A percentile compares a stretch with the other conserved stretches of the same genome.
These are phyloP conservation scores for Aquilaria sinensis DNA, from an alignment of 345 rosid genomes.

Conservation along the genomic window DNA sequence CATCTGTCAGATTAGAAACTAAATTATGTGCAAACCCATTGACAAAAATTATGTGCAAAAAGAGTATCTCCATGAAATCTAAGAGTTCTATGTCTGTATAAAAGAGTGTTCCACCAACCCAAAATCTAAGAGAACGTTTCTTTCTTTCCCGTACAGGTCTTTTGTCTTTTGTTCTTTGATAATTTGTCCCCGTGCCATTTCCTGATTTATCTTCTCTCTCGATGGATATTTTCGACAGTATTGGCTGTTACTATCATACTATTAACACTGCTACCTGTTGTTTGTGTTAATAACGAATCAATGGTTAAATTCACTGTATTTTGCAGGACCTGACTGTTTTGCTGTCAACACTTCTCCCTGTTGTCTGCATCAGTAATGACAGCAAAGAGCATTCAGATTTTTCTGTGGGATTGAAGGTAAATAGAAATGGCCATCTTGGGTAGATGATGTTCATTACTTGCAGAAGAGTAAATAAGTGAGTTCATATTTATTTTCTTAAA, in stretches of 20 bases:
- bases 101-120: too few species aligned
- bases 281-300: background rate
- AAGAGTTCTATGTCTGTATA: too few species aligned
- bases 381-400: constrained; percentile 52
- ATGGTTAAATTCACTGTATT: background rate
- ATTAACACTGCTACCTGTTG: background rate
- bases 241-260: background rate
- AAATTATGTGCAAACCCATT: too few species aligned
- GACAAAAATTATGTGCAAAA: too few species aligned
- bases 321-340: constrained; percentile 78
- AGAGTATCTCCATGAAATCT: too few species aligned
- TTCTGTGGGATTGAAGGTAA: constrained; percentile 81
- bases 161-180: too few species aligned
- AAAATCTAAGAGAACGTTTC: too few species aligned
- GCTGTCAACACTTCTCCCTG: constrained; percentile 85
- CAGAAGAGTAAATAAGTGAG: background rate
- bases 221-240: background rate
- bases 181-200: too few species aligned
- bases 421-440: constrained; percentile 6
- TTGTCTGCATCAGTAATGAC: constrained; percentile 58
- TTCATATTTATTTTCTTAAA: constrained; percentile 8
- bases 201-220: background rate
- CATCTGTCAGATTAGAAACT: too few species aligned
- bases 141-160: too few species aligned
- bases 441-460: constrained; percentile 3